phyloP scores from a whole-genome alignment of 352 stramenopile species.

The Phytopythium sindhum region DNA sequence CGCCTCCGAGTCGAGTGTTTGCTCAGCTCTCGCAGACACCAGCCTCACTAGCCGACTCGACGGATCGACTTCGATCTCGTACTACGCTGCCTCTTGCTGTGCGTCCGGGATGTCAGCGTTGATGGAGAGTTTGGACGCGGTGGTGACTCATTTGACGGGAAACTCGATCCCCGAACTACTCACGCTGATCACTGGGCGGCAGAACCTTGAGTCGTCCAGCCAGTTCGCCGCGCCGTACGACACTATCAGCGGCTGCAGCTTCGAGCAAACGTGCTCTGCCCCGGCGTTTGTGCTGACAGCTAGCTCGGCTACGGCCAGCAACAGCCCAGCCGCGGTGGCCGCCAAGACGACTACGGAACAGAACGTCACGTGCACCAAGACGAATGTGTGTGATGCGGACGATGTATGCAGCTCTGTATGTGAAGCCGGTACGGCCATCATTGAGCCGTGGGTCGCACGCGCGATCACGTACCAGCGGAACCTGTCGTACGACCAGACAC shows the following conservation, averaged over 20 bases:
- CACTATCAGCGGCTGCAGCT: conserved; percentile 37
- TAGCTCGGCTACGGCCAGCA: conserved; percentile 14
- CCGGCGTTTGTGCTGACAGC: conserved; percentile 36
- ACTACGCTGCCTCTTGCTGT: conserved; percentile 51
- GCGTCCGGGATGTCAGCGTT: conserved; percentile 31
- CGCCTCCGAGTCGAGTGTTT: conserved; percentile 34
- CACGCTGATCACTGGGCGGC: conserved; percentile 41
- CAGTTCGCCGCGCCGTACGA: conserved; percentile 42
- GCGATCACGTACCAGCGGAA: conserved; percentile 69
- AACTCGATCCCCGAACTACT: conserved; percentile 49
- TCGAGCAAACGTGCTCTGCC: conserved; percentile 33
- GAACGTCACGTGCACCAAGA: conserved; percentile 51
- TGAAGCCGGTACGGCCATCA: conserved; percentile 44
- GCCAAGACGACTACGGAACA: conserved; percentile 35
- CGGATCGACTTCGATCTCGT: conserved; percentile 25
- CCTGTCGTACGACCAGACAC: conserved; percentile 59
- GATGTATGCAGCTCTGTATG: conserved; percentile 68
- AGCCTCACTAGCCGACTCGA: conserved; percentile 37
- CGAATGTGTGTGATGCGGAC: conserved; percentile 50
- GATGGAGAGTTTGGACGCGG: conserved; percentile 40
- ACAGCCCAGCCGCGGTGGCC: conserved; percentile 10
- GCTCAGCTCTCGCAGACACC: conserved; percentile 32
- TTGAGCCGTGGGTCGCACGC: conserved; percentile 53
- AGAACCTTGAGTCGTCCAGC: conserved; percentile 17
- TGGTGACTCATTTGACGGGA: conserved; percentile 41